Base-by-base conservation (phyloP, 1,284 basidiomycete species). In the Rhodotorula sp. region DNA sequence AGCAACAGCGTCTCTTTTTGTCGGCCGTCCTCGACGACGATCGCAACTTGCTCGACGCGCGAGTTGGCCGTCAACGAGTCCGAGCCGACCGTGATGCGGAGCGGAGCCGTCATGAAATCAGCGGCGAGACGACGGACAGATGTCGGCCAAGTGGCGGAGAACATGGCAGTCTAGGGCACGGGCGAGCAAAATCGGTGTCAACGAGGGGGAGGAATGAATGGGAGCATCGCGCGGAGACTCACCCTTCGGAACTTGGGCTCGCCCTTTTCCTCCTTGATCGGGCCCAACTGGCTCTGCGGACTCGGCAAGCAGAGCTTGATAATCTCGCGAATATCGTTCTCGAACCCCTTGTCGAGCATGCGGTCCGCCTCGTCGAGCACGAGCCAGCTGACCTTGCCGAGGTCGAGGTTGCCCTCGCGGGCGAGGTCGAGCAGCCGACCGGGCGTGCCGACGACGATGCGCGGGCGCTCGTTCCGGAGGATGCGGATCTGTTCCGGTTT, bases 321-420 rank as follows among this genome's bases (percentile, higher is more conserved):
- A 79, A 99, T 99, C 69, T 87, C 87, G 62, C 93, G 86, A 76
- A 99, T 98, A 81, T 99, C 97, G 79, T 97, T 97, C 84, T 99
- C 97, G 82, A 99, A 99, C 0, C 97, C 97, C 79, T 91, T 94
- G 82, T 99, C 97, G 62, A 99, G 85, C 96, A 99, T 98, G 60
- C 96, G 87, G 83, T 99, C 96, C 3, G 96, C 96, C 83, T 99
- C 96, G 80, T 99, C 97, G 56, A 99, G 84, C 0, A 98, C 96
- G 23, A 98, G 85, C 84, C 95, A 98, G 63, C 88, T 86, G 39
- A 98, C 93, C 56, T 91, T 90, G 74, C 64, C 90, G 48, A 98
- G 84, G 81, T 93, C 91, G 73, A 93, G 89, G 54, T 85, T 89
- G 47, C 92, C 92, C 63, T 93, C 89, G 76, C 91, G 87, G 74